phyloP scores from a whole-genome alignment of 495 filamentous ascomycete genomes.

The Barbatosphaeria neglecta region DNA sequence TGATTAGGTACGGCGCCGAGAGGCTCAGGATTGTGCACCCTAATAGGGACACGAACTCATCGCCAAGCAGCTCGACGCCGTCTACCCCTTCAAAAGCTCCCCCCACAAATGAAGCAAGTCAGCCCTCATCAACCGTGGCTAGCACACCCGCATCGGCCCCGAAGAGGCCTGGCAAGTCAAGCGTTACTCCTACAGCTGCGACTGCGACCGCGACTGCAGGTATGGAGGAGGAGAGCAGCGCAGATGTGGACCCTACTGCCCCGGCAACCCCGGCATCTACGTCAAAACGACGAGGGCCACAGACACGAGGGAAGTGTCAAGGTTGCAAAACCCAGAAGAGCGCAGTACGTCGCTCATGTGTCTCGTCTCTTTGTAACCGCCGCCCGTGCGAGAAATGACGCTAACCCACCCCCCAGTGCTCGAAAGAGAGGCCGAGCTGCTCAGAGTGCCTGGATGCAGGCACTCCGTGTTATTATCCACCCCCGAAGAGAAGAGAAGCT shows the following conservation, averaged over 20 bases:
- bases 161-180: constrained; percentile 19
- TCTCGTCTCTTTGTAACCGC: neutral
- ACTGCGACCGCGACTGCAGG: constrained; percentile 5
- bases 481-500: constrained; percentile 16
- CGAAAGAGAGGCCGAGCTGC: constrained; percentile 27
- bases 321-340: constrained; percentile 20
- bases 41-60: constrained; percentile 8
- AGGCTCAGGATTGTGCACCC: constrained; percentile 34
- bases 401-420: constrained; percentile 21
- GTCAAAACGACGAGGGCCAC: constrained; percentile 10
- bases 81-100: constrained; percentile 8
- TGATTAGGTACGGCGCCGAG: constrained; percentile 32
- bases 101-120: neutral
- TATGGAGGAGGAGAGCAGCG: neutral
- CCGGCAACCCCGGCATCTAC: neutral
- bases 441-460: constrained; percentile 17
- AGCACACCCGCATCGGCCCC: neutral
- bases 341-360: constrained; percentile 9
- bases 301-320: constrained; percentile 24
- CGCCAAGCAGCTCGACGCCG: constrained; percentile 7
- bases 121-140: neutral
- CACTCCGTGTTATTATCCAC: constrained; percentile 21
- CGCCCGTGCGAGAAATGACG: neutral
- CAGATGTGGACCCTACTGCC: neutral
- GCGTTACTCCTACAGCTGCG: constrained; percentile 3